Percentiles rank a stretch among this genome's conserved stretches.
Evolutionary conservation across 495 filamentous ascomycete genomes (phyloP).

Genomic region (Penicillium lividum): DNA sequence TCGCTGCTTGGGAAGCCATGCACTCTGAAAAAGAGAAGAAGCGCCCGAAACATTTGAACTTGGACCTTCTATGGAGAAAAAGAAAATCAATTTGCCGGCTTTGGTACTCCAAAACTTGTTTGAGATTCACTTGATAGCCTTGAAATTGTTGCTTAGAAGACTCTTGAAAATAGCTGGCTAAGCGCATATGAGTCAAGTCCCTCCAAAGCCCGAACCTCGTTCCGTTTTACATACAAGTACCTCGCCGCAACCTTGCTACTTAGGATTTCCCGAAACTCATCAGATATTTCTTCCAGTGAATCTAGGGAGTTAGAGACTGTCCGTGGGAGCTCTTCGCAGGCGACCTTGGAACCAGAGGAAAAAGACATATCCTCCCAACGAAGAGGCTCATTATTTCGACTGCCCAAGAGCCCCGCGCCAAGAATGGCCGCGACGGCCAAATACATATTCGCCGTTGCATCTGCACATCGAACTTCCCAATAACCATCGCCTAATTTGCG

Average conservation of each 20-base stretch:
- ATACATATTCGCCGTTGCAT: conserved; percentile 72
- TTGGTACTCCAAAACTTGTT: too few relatives aligned
- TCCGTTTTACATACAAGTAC: neutral
- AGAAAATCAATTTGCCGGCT: too few relatives aligned
- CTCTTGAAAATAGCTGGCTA: neutral
- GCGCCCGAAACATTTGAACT: too few relatives aligned
- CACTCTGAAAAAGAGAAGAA: too few relatives aligned
- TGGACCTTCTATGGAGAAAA: too few relatives aligned
- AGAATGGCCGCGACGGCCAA: conserved; percentile 61
- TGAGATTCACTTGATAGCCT: too few relatives aligned
- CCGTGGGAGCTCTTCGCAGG: neutral
- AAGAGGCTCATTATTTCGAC: conserved; percentile 28
- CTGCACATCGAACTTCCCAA: conserved; percentile 71
- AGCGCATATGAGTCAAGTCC: neutral
- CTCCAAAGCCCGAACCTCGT: neutral
- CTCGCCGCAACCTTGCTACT: neutral
- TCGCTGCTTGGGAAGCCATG: too few relatives aligned
- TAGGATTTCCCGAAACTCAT: neutral
- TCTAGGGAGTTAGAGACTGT: neutral
- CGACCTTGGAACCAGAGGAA: neutral
- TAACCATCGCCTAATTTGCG: conserved; percentile 54
- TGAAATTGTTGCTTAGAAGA: neutral
- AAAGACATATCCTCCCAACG: conserved; percentile 6
- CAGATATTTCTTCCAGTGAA: neutral
- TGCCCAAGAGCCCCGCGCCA: conserved; percentile 56